A percentile compares a stretch with the other conserved stretches of the same genome.
Evolutionary conservation across 176 grass and related monocot genomes (phyloP).

Genomic region (Zea luxurians): DNA sequence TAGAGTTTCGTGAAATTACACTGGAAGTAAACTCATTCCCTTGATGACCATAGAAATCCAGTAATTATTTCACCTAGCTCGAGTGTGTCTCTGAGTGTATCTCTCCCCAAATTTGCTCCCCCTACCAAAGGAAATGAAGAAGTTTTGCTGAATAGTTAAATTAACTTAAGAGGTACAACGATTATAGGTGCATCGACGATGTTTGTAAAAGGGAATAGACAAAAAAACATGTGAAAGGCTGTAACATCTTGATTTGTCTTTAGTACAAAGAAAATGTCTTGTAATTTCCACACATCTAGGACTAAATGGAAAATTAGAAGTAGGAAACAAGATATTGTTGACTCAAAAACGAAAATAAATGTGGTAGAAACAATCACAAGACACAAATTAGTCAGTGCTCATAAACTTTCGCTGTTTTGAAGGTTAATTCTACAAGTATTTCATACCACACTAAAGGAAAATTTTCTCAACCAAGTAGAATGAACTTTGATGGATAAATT

Average conservation of each 20-base stretch:
- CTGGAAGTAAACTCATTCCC: constrained; percentile 60
- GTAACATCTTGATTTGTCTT: not conserved
- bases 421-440: not conserved
- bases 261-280: not conserved
- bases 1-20: constrained; percentile 74
- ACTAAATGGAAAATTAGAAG: constrained; percentile 7
- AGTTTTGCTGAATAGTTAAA: constrained; percentile 24
- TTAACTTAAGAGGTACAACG: not conserved
- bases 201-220: not conserved
- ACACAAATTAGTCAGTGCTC: not conserved
- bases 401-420: constrained; percentile 9
- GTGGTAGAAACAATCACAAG: not conserved
- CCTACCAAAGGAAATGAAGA: constrained; percentile 40
- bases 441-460: constrained; percentile 13
- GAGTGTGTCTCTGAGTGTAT: constrained; percentile 30
- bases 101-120: constrained; percentile 95
- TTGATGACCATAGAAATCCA: not conserved
- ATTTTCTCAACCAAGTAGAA: constrained; percentile 16
- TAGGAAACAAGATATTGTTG: not conserved
- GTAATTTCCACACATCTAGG: not conserved
- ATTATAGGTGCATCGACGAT: not conserved
- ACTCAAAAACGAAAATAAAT: not conserved
- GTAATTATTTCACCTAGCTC: not conserved
- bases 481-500: constrained; percentile 15
- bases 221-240: not conserved